Conservation (phyloP, 345 rosid species). For the Cardamine occulta region DNA sequence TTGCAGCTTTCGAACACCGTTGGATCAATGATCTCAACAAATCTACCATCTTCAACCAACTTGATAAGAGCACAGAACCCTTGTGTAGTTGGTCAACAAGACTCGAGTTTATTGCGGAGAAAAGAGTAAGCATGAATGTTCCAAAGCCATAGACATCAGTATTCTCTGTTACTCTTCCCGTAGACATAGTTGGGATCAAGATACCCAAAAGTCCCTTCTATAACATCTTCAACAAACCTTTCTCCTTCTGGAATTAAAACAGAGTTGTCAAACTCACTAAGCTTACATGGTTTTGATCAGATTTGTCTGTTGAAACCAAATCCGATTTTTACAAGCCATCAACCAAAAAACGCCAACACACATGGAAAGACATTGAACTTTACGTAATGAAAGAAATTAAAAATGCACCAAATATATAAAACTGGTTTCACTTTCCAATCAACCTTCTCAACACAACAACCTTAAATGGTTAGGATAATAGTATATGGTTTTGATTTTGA, state of each 20-base stretch:
- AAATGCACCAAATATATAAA: too few relatives aligned
- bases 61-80: neutral
- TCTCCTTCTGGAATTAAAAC: conserved; percentile 24
- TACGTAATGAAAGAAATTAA: too few relatives aligned
- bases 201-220: conserved; percentile 22
- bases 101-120: neutral
- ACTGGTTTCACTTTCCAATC: too few relatives aligned
- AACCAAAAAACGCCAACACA: too few relatives aligned
- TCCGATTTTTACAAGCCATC: too few relatives aligned
- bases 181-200: conserved; percentile 4
- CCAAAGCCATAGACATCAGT: conserved; percentile 28
- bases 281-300: too few relatives aligned
- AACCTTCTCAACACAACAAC: too few relatives aligned
- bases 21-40: conserved; percentile 22
- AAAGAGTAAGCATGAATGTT: conserved; percentile 8
- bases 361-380: too few relatives aligned
- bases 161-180: conserved; percentile 12
- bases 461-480: too few relatives aligned
- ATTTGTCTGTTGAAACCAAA: too few relatives aligned
- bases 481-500: neutral
- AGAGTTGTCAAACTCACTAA: neutral
- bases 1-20: neutral
- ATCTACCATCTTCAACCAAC: conserved; percentile 9
- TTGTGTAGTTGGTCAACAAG: neutral
- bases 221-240: conserved; percentile 12